Evolutionary conservation across 2,329 filamentous ascomycete genomes (phyloP).

Genomic region (Cordyceps javanica): DNA sequence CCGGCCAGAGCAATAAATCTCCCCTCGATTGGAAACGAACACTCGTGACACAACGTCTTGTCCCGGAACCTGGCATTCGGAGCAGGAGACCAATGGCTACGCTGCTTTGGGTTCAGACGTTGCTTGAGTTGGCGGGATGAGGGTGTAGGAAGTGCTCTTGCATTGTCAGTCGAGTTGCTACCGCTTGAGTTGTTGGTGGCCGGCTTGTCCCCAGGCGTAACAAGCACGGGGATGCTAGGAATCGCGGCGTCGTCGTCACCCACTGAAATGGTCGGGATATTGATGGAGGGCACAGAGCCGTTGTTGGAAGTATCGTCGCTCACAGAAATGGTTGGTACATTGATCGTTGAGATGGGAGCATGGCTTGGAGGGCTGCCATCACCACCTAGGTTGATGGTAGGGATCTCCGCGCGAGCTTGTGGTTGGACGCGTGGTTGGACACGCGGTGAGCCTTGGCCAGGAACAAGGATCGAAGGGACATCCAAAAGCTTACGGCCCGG

Average conservation of each 20-base stretch:
- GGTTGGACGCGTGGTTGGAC: slow-evolving; percentile 16
- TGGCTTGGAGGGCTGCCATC: slow-evolving; percentile 19
- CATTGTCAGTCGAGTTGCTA: slow-evolving; percentile 25
- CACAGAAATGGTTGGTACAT: slow-evolving; percentile 47
- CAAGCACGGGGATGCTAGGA: slow-evolving; percentile 36
- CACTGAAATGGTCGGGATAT: slow-evolving; percentile 36
- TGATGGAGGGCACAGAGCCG: slow-evolving; percentile 39
- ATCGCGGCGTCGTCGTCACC: slow-evolving; percentile 25
- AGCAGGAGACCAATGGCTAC: slow-evolving; percentile 55
- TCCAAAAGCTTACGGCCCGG: slow-evolving; percentile 31
- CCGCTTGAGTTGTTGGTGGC: slow-evolving; percentile 28
- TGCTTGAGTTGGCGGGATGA: slow-evolving; percentile 26
- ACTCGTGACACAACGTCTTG: slow-evolving; percentile 77
- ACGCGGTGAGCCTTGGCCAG: slow-evolving; percentile 37
- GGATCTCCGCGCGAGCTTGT: slow-evolving; percentile 21
- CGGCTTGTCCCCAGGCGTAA: slow-evolving; percentile 38
- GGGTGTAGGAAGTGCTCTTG: slow-evolving; percentile 45
- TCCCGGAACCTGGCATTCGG: slow-evolving; percentile 40
- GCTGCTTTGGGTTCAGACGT: slow-evolving; percentile 34
- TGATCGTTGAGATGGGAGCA: slow-evolving; percentile 28
- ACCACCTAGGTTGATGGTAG: slow-evolving; percentile 31
- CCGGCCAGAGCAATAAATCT: slow-evolving; percentile 82
- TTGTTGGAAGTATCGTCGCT: slow-evolving; percentile 19
- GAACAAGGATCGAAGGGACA: slow-evolving; percentile 50
- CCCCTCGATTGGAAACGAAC: slow-evolving; percentile 77